Conservation (phyloP, 208 protist genomes). For the Ichthyophonus hoferi region DNA sequence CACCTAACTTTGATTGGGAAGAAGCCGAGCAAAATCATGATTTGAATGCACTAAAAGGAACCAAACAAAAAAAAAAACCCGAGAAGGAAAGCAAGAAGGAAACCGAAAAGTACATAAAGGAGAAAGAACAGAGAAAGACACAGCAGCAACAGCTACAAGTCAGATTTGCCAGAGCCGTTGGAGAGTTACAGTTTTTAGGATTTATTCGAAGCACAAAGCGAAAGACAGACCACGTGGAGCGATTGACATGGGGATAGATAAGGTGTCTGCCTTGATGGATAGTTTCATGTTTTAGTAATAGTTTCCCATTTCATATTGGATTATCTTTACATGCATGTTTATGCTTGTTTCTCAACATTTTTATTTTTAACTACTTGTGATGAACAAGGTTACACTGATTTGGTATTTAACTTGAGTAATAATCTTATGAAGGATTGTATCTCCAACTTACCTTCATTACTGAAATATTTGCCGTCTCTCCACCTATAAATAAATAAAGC, state of each 20-base stretch:
- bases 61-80: not conserved
- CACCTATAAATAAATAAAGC: no score
- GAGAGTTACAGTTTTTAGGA: constrained; percentile 41
- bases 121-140: not conserved
- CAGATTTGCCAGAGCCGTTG: constrained; percentile 29
- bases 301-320: no score
- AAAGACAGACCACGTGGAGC: constrained; percentile 39
- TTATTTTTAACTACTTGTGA: no score
- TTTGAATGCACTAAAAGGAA: not conserved
- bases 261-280: no score
- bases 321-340: no score
- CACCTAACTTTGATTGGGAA: not conserved
- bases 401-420: no score
- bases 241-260: constrained; percentile 30
- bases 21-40: not conserved
- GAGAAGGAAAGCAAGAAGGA: not conserved
- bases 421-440: no score
- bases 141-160: not conserved
- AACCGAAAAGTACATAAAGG: not conserved
- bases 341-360: no score
- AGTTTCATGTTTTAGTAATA: no score
- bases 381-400: no score
- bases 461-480: no score
- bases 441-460: no score
- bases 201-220: constrained; percentile 38